Percentiles rank a stretch among this genome's conserved stretches.
Conservation (phyloP, 495 filamentous ascomycete species). For the Hyaloscypha bicolor region DNA sequence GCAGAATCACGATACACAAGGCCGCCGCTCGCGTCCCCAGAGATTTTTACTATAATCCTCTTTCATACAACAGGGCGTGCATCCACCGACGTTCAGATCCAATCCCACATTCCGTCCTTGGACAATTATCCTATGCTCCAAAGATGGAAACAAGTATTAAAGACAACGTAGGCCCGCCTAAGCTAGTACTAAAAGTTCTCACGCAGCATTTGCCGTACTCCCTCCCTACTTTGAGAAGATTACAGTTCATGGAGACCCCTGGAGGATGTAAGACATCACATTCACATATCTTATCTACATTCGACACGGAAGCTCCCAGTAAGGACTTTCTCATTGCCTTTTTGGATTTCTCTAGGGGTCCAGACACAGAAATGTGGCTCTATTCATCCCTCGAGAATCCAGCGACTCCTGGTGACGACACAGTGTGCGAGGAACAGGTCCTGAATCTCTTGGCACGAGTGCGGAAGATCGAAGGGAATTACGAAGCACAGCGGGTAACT, state of each 20-base stretch:
- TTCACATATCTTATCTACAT: constrained; percentile 21
- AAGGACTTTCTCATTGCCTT: constrained; percentile 52
- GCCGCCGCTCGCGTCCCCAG: not conserved
- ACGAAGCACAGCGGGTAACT: not conserved
- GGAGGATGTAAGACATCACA: constrained; percentile 34
- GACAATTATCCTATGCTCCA: not conserved
- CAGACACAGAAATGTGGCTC: constrained; percentile 63
- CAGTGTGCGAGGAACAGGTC: constrained; percentile 2
- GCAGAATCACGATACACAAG: not conserved
- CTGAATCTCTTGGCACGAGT: constrained; percentile 17
- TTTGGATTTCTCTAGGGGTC: constrained; percentile 56
- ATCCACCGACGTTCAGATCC: not conserved
- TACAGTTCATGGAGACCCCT: constrained; percentile 54
- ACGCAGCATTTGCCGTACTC: constrained; percentile 54
- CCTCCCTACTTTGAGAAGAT: constrained; percentile 56
- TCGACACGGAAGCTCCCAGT: constrained; percentile 36
- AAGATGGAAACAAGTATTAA: constrained; percentile 35
- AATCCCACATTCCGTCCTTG: not conserved
- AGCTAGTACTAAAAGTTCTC: constrained; percentile 46
- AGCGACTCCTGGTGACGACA: not conserved
- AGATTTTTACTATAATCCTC: not conserved
- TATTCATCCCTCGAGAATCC: constrained; percentile 56
- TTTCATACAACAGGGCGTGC: not conserved
- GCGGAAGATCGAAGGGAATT: constrained; percentile 5
- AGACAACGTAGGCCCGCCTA: constrained; percentile 41